These are phyloP conservation scores for Lomentospora prolificans DNA, from an alignment of 2,329 filamentous ascomycete species.

Conservation along the genomic window DNA sequence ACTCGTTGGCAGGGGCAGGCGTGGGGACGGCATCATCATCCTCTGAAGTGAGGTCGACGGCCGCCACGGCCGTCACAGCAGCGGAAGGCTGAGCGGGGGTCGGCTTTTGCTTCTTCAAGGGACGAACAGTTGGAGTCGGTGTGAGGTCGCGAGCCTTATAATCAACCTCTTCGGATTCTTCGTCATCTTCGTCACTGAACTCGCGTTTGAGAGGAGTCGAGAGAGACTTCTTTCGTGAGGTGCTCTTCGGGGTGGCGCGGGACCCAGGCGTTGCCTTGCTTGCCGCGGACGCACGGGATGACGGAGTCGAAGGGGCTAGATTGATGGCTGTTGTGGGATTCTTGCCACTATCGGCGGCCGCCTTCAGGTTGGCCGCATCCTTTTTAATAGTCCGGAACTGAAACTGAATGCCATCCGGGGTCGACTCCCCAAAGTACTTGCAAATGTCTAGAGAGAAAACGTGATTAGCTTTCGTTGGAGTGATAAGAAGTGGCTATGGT, in stretches of 20 bases:
- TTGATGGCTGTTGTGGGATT: constrained; percentile 33
- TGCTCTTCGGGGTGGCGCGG: constrained; percentile 7
- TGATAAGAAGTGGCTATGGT: too few species aligned
- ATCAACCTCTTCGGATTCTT: constrained; percentile 18
- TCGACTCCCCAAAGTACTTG: constrained; percentile 50
- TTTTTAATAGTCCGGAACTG: constrained; percentile 49
- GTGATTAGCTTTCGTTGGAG: constrained; percentile 2
- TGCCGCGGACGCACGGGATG: constrained; percentile 7
- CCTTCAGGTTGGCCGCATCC: constrained; percentile 37
- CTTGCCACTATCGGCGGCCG: constrained; percentile 31
- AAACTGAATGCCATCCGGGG: constrained; percentile 46
- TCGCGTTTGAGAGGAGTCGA: constrained; percentile 16
- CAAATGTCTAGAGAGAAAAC: constrained; percentile 38
- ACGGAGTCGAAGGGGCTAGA: not conserved
- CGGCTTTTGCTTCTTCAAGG: not conserved
- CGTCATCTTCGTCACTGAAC: constrained; percentile 16
- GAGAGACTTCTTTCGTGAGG: constrained; percentile 15
- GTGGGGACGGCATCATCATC: not conserved
- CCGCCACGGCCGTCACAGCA: not conserved
- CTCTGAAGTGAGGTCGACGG: constrained; percentile 4
- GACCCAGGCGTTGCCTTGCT: constrained; percentile 13
- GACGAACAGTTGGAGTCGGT: not conserved
- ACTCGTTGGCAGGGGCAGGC: not conserved
- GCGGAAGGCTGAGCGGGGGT: not conserved
- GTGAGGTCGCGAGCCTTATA: constrained; percentile 7